Conservation (phyloP, 495 filamentous ascomycete species). For the Daldinia bambusicola region DNA sequence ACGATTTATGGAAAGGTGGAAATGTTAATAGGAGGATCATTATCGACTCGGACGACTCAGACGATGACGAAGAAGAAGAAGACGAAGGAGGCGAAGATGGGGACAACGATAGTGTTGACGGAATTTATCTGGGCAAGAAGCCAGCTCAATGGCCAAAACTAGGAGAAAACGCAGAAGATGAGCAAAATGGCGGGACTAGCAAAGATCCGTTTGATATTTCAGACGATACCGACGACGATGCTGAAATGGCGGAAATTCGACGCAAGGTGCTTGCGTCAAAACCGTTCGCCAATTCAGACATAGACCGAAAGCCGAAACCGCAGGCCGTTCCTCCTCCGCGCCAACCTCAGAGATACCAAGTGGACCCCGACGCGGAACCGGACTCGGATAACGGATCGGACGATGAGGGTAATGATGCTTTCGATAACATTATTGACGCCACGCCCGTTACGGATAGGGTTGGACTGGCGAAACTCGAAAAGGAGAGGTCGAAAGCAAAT, state of each 20-base stretch:
- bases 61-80: constrained; percentile 63
- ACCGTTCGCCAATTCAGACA: constrained; percentile 75
- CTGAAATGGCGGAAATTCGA: constrained; percentile 91
- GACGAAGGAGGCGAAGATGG: constrained; percentile 50
- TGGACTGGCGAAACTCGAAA: constrained; percentile 63
- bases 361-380: constrained; percentile 78
- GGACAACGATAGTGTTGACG: constrained; percentile 54
- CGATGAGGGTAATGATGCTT: constrained; percentile 61
- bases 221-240: constrained; percentile 80
- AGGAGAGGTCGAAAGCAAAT: constrained; percentile 53
- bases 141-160: constrained; percentile 52
- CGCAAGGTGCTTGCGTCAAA: constrained; percentile 86
- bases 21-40: constrained; percentile 77
- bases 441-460: constrained; percentile 85
- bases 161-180: constrained; percentile 44
- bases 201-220: constrained; percentile 78
- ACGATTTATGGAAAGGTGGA: constrained; percentile 83
- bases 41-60: constrained; percentile 66
- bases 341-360: constrained; percentile 54
- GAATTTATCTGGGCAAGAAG: constrained; percentile 67
- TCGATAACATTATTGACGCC: constrained; percentile 92
- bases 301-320: constrained; percentile 62
- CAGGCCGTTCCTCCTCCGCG: constrained; percentile 66
- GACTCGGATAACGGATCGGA: constrained; percentile 77
- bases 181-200: constrained; percentile 59